phyloP scores from a whole-genome alignment of 345 rosid species.

The sweet orange (Citrus sinensis) region DNA sequence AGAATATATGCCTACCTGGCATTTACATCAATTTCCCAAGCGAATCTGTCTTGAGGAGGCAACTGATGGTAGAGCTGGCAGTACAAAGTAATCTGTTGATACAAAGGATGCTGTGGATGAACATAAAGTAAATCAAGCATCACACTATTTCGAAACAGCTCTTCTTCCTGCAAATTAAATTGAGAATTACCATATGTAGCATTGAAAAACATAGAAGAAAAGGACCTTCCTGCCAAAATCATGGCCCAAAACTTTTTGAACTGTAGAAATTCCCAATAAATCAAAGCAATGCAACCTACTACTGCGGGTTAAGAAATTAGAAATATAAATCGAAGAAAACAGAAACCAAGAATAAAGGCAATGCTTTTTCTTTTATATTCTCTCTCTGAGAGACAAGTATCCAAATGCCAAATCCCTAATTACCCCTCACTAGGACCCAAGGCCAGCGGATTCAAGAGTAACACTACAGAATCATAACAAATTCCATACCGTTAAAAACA shows the following conservation, averaged over 20 bases:
- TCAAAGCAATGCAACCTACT: not conserved
- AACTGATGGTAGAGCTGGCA: conserved; percentile 29
- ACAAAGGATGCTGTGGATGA: conserved; percentile 65
- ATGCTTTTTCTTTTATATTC: not conserved
- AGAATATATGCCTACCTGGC: conserved; percentile 48
- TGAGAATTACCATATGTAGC: conserved; percentile 8
- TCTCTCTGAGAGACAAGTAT: not conserved
- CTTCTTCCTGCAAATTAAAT: conserved; percentile 58
- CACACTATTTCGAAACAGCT: conserved; percentile 73
- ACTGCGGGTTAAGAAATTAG: not conserved
- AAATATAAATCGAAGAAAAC: not conserved
- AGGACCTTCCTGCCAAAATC: not conserved
- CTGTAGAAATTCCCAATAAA: not conserved
- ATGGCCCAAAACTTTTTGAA: not conserved
- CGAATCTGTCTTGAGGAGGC: conserved; percentile 42
- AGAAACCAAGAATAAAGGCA: too few relatives aligned
- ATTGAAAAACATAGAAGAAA: not conserved
- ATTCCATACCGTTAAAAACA: conserved; percentile 64
- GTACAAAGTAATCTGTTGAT: conserved; percentile 39
- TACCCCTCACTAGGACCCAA: not conserved
- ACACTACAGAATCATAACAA: not conserved
- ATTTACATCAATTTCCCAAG: conserved; percentile 46
- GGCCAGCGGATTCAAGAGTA: too few relatives aligned
- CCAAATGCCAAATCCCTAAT: not conserved
- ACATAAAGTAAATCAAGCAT: conserved; percentile 85